Conservation (phyloP, 495 filamentous ascomycete genomes). For the Hypoxylon cercidicola region DNA sequence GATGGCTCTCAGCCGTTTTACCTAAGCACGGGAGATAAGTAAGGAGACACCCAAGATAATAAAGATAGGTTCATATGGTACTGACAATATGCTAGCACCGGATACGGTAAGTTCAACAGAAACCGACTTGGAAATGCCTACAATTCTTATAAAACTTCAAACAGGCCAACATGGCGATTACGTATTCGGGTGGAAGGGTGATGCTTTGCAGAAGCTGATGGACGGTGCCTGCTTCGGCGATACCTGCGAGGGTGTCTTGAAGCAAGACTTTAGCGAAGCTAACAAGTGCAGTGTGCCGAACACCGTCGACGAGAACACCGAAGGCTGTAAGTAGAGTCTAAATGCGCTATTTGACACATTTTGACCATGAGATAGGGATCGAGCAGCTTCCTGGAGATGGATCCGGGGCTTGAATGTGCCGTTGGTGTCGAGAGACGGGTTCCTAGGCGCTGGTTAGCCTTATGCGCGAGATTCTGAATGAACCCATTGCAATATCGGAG, state of each 20-base stretch:
- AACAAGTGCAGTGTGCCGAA: constrained; percentile 52
- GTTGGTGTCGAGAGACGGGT: too few species aligned
- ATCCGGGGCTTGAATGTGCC: constrained; percentile 33
- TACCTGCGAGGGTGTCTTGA: constrained; percentile 48
- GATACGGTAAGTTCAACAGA: too few species aligned
- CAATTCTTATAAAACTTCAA: too few species aligned
- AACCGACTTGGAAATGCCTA: too few species aligned
- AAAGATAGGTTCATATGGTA: background rate
- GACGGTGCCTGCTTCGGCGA: constrained; percentile 55
- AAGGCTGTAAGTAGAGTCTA: constrained; percentile 50
- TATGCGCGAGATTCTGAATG: too few species aligned
- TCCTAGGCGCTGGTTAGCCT: too few species aligned
- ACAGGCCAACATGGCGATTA: constrained; percentile 60
- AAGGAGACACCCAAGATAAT: constrained; percentile 9
- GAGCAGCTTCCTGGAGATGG: constrained; percentile 37
- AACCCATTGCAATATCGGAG: too few species aligned
- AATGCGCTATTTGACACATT: background rate
- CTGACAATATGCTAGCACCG: constrained; percentile 40
- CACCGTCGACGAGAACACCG: constrained; percentile 52
- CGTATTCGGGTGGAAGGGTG: constrained; percentile 58
- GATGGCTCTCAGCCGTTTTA: constrained; percentile 56
- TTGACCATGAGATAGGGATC: constrained; percentile 28
- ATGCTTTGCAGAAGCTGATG: constrained; percentile 56
- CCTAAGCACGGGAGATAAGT: constrained; percentile 53
- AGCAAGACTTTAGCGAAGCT: constrained; percentile 48